Evolutionary conservation across 192 early-diverging fungal genomes (phyloP).

Genomic region (Allomyces arbusculus): DNA sequence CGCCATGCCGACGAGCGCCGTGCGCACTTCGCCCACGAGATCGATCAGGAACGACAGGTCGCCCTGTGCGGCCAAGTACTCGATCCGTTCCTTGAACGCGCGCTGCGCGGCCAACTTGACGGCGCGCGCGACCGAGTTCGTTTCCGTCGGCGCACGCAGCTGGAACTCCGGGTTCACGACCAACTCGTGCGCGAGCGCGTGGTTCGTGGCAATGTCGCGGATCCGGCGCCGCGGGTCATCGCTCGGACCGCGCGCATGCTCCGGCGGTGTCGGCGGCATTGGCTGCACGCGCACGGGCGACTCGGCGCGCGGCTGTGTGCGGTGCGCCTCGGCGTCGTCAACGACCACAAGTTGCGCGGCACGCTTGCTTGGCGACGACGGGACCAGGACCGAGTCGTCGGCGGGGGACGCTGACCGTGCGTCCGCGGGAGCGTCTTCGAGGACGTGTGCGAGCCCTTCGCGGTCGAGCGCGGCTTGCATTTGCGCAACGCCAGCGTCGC

Average conservation of each 20-base stretch:
- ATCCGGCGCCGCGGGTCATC: too few species aligned
- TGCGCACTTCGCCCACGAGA: background rate
- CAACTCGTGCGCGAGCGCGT: conserved; percentile 56
- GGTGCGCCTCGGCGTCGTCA: background rate
- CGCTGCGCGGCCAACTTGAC: background rate
- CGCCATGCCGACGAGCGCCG: background rate
- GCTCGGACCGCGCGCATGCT: too few species aligned
- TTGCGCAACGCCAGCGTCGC: conserved; percentile 15
- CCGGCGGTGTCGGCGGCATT: too few species aligned
- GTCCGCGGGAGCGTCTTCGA: background rate
- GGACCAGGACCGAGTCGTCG: background rate
- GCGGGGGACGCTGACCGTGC: background rate
- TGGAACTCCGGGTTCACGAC: conserved; percentile 51
- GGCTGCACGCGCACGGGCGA: too few species aligned
- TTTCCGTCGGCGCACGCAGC: conserved; percentile 17
- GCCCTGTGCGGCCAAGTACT: conserved; percentile 33
- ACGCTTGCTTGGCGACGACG: background rate
- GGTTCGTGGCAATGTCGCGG: conserved; percentile 22
- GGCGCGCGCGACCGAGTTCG: background rate
- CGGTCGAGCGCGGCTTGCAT: conserved; percentile 9
- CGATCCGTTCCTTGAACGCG: background rate
- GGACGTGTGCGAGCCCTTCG: background rate
- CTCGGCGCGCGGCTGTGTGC: too few species aligned
- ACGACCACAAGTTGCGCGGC: background rate
- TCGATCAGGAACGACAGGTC: conserved; percentile 35